A percentile compares a stretch with the other conserved stretches of the same genome.
Conservation (phyloP, 257 asterid species). For the Primulina huaijiensis region DNA sequence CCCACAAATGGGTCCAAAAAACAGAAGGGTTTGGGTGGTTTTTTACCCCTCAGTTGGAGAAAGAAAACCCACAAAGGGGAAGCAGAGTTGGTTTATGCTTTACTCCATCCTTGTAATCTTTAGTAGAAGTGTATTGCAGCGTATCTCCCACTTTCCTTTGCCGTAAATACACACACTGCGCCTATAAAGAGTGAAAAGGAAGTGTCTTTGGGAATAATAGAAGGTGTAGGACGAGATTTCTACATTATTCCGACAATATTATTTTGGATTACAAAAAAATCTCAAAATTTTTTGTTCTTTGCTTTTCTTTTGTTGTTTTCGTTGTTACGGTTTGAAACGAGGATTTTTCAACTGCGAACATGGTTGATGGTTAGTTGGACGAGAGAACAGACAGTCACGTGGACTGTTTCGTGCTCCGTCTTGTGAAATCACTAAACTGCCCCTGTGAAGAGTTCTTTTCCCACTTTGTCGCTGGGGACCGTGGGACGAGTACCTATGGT, state of each 20-base stretch:
- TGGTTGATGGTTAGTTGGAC: no score
- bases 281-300: no score
- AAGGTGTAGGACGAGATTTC: neutral
- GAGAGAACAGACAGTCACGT: neutral
- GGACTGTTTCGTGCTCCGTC: neutral
- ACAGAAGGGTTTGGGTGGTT: neutral
- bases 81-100: neutral
- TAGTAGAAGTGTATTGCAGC: neutral
- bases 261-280: neutral
- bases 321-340: neutral
- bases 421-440: neutral
- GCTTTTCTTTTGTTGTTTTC: neutral
- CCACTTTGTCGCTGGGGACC: no score
- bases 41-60: neutral
- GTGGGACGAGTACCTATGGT: no score
- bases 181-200: neutral
- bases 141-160: no score
- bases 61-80: neutral
- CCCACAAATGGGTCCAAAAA: neutral
- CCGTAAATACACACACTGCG: neutral
- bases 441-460: no score
- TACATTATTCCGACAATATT: neutral
- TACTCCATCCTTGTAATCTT: neutral
- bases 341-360: neutral
- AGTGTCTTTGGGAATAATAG: neutral